Conservation (phyloP, 331 rosid genomes). For the Malus hybrid region DNA sequence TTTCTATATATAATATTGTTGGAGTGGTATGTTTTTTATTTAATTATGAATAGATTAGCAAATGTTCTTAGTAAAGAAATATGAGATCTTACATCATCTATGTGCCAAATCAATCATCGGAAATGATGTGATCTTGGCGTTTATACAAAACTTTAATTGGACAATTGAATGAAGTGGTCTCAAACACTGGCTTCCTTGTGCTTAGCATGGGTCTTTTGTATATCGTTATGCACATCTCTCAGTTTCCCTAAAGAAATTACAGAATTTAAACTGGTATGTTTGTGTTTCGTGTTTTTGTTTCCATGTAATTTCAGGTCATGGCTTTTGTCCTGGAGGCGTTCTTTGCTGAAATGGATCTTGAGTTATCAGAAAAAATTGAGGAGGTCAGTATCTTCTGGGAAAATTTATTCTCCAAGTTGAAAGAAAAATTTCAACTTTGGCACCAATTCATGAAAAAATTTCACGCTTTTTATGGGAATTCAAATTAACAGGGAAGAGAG, state of each 20-base stretch:
- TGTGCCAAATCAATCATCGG: too few species aligned
- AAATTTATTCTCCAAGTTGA: conserved; percentile 7
- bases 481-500: background rate
- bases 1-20: too few species aligned
- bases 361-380: conserved; percentile 40
- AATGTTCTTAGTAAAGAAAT: background rate
- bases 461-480: background rate
- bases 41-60: background rate
- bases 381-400: conserved; percentile 45
- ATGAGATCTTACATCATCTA: background rate
- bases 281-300: background rate
- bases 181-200: background rate
- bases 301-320: conserved; percentile 48
- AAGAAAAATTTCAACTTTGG: background rate
- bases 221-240: background rate
- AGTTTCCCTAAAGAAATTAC: background rate
- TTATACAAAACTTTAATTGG: background rate
- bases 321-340: conserved; percentile 99
- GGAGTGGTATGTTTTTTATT: background rate
- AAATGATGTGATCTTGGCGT: background rate
- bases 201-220: background rate
- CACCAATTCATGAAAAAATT: background rate
- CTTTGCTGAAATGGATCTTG: conserved; percentile 95
- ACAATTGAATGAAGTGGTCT: background rate
- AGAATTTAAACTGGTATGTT: background rate